A percentile compares a stretch with the other conserved stretches of the same genome.
Conservation (phyloP, 2,329 filamentous ascomycete species). For the Ophiosphaerella herpotricha region DNA sequence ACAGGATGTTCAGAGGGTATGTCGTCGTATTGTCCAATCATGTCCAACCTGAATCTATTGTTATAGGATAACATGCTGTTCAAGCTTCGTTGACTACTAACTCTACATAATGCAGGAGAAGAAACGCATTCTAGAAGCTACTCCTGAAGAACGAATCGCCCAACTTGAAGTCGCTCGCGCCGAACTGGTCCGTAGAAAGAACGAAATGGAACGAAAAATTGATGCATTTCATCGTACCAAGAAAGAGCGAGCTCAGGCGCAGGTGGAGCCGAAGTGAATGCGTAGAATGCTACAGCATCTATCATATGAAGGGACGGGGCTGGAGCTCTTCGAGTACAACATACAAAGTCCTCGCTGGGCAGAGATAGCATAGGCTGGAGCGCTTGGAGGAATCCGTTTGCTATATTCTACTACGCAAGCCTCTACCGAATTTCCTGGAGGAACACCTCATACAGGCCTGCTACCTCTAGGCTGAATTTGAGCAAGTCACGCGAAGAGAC, state of each 20-base stretch:
- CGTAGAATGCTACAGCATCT: not conserved
- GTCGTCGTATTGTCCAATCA: constrained; percentile 7
- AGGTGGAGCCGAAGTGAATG: constrained; percentile 15
- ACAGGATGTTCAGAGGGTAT: constrained; percentile 58
- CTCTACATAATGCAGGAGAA: constrained; percentile 40
- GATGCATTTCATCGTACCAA: constrained; percentile 27
- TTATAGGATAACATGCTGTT: not conserved
- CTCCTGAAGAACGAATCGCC: constrained; percentile 60
- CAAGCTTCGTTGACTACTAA: no score
- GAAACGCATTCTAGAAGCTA: constrained; percentile 55
- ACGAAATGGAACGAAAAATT: constrained; percentile 62
- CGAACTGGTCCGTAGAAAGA: constrained; percentile 57
- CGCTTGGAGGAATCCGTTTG: no score
- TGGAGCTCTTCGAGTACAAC: no score
- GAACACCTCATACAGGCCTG: no score
- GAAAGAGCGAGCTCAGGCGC: constrained; percentile 16
- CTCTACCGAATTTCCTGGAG: no score
- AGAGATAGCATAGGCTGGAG: no score
- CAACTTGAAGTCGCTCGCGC: constrained; percentile 57
- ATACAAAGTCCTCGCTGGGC: no score
- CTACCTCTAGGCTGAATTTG: no score
- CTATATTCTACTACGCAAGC: no score
- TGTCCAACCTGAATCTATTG: no score
- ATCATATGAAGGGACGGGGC: no score
- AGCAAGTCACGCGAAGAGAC: no score